A percentile compares a stretch with the other conserved stretches of the same genome.
These are phyloP conservation scores for Fusarium veterinarium DNA, from an alignment of 2,329 filamentous ascomycete genomes.

Conservation along the genomic window DNA sequence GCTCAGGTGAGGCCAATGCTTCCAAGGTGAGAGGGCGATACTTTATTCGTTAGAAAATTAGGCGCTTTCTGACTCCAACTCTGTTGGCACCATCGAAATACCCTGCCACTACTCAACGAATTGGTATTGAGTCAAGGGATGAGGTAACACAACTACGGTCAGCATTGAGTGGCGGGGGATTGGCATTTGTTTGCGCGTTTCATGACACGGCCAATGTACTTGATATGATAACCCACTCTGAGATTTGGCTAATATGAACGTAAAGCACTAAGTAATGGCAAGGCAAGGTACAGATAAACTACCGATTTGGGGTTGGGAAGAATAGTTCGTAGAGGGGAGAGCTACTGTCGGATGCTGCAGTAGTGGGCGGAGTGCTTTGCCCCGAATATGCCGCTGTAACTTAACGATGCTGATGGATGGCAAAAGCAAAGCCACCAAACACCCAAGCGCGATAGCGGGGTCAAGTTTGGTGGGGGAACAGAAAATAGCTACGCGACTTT, in stretches of 20 bases:
- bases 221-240: constrained; percentile 7
- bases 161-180: constrained; percentile 15
- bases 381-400: constrained; percentile 38
- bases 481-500: constrained; percentile 29
- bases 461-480: constrained; percentile 37
- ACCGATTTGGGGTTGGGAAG: constrained; percentile 21
- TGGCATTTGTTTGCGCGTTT: constrained; percentile 7
- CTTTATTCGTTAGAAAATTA: constrained; percentile 22
- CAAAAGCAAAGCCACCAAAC: constrained; percentile 31
- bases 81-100: constrained; percentile 33
- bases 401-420: constrained; percentile 2
- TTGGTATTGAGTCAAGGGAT: constrained; percentile 20
- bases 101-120: constrained; percentile 30
- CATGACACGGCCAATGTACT: not conserved
- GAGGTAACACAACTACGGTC: constrained; percentile 4
- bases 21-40: constrained; percentile 10
- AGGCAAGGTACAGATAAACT: constrained; percentile 8
- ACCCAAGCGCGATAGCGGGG: constrained; percentile 33
- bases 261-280: not conserved
- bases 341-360: constrained; percentile 43
- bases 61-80: constrained; percentile 26
- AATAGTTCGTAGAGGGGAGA: constrained; percentile 31
- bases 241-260: constrained; percentile 24
- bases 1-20: constrained; percentile 27
- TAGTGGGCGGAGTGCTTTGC: constrained; percentile 44